These are phyloP conservation scores for Volvariella volvacea DNA, from an alignment of 1,284 basidiomycete genomes.

Conservation along the genomic window DNA sequence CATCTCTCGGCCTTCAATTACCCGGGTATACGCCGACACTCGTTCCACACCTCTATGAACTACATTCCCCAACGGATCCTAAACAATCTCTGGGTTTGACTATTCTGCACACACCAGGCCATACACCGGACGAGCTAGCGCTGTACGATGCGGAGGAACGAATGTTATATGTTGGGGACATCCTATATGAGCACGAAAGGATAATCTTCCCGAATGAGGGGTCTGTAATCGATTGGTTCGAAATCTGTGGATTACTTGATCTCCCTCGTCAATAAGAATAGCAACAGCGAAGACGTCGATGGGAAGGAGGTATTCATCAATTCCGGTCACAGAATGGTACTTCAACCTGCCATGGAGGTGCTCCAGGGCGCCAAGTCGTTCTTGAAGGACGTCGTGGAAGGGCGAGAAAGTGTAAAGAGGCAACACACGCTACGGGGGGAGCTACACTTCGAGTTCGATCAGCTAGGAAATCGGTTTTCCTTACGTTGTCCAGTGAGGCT, in stretches of 20 bases:
- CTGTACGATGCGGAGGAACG: slow-evolving; percentile 39
- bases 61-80: slow-evolving; percentile 10
- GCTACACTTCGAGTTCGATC: slow-evolving; percentile 34
- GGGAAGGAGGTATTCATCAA: slow-evolving; percentile 31
- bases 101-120: slow-evolving; percentile 48
- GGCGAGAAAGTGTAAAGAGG: slow-evolving; percentile 28
- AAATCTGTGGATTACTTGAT: slow-evolving; percentile 34
- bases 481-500: slow-evolving; percentile 44
- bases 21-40: slow-evolving; percentile 39
- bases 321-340: slow-evolving; percentile 40
- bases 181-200: slow-evolving; percentile 44
- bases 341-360: slow-evolving; percentile 36
- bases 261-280: slow-evolving; percentile 26
- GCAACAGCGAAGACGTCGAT: slow-evolving; percentile 2
- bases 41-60: slow-evolving; percentile 31
- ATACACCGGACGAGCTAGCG: slow-evolving; percentile 50
- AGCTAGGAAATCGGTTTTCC: slow-evolving; percentile 35
- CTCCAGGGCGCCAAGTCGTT: slow-evolving; percentile 33
- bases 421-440: slow-evolving; percentile 29
- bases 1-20: slow-evolving; percentile 28
- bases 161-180: slow-evolving; percentile 51
- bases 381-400: slow-evolving; percentile 38
- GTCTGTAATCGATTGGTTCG: slow-evolving; percentile 42
- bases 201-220: slow-evolving; percentile 50
- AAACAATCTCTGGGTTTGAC: slow-evolving; percentile 24